Evolutionary conservation across 129 eudicot genomes (phyloP).

Genomic region (Smallanthus sonchifolius): DNA sequence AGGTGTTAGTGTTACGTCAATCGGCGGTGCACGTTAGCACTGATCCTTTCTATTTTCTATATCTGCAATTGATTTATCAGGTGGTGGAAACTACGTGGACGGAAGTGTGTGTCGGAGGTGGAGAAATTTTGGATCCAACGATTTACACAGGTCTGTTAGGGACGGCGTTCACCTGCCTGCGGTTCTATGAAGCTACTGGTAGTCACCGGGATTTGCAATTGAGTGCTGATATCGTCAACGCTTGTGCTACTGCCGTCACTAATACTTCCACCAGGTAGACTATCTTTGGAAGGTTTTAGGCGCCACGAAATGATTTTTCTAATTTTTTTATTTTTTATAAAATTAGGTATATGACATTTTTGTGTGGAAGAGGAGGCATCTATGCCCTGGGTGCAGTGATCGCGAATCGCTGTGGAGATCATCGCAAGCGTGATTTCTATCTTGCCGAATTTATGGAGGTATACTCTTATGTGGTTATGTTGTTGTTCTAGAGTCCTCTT

Average conservation of each 20-base stretch:
- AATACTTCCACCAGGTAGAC: slow-evolving; percentile 45
- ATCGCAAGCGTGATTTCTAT: slow-evolving; percentile 43
- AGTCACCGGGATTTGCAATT: slow-evolving; percentile 48
- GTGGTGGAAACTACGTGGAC: slow-evolving; percentile 76
- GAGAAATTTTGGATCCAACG: slow-evolving; percentile 48
- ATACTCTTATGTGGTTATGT: not conserved
- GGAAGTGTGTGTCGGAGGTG: slow-evolving; percentile 23
- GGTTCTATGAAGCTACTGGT: slow-evolving; percentile 72
- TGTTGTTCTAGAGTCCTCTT: not conserved
- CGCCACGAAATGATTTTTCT: not conserved
- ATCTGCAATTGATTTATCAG: slow-evolving; percentile 28
- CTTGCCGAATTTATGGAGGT: slow-evolving; percentile 38
- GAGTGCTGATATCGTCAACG: slow-evolving; percentile 46
- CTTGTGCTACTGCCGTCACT: slow-evolving; percentile 50
- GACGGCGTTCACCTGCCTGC: slow-evolving; percentile 81
- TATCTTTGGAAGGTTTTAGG: not conserved
- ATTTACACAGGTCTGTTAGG: slow-evolving; percentile 76
- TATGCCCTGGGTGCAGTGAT: slow-evolving; percentile 76
- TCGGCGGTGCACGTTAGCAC: slow-evolving; percentile 1
- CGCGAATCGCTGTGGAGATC: slow-evolving; percentile 57
- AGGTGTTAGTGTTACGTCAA: not conserved
- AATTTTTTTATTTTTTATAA: not conserved
- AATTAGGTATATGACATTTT: slow-evolving; percentile 71
- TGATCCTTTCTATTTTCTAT: not conserved
- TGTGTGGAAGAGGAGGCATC: slow-evolving; percentile 83